Percentiles rank a stretch among this genome's conserved stretches.
These are phyloP conservation scores for Knoxia roxburghii DNA, from an alignment of 257 asterid species.

Conservation along the genomic window DNA sequence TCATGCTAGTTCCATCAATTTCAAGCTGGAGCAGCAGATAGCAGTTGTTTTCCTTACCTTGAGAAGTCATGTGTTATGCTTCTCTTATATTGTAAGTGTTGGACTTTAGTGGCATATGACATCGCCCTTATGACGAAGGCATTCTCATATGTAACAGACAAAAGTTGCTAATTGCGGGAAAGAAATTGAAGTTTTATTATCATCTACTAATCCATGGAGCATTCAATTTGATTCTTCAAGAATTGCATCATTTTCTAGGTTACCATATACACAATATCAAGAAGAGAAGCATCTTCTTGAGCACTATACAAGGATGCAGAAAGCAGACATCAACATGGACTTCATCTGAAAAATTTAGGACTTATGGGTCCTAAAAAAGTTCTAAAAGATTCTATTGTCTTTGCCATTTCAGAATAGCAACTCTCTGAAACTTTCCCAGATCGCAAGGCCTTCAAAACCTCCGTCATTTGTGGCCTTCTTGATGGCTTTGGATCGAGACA, in stretches of 20 bases:
- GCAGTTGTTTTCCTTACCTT: conserved; percentile 25
- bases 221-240: too few relatives aligned
- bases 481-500: conserved; percentile 11
- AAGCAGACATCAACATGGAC: too few relatives aligned
- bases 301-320: too few relatives aligned
- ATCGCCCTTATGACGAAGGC: neutral
- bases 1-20: conserved; percentile 40
- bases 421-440: conserved; percentile 6
- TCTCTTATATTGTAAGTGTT: too few relatives aligned
- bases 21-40: conserved; percentile 64
- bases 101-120: neutral
- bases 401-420: neutral
- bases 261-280: too few relatives aligned
- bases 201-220: neutral
- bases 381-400: neutral
- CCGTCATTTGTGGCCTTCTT: conserved; percentile 46
- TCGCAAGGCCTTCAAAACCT: conserved; percentile 63
- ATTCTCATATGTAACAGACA: neutral
- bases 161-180: too few relatives aligned
- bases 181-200: neutral
- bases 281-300: too few relatives aligned
- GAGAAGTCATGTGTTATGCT: too few relatives aligned
- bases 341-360: neutral
- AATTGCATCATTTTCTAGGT: too few relatives aligned
- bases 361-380: conserved; percentile 3